Evolutionary conservation across 345 rosid genomes (phyloP).

Genomic region (Aquilaria sinensis): DNA sequence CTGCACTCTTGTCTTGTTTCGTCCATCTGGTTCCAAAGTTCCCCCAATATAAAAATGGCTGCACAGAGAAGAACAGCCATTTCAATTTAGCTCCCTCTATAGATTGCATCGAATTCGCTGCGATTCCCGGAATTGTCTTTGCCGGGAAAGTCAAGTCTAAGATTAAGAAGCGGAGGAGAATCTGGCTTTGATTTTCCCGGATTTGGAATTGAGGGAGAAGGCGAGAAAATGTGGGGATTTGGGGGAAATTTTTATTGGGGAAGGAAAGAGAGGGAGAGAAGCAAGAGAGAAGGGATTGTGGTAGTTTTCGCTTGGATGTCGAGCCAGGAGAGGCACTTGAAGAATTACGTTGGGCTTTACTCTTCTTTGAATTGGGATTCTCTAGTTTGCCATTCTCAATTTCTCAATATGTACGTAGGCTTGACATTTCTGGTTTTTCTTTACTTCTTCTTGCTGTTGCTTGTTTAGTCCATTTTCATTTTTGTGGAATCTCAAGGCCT

Average conservation of each 20-base stretch:
- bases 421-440: neutral
- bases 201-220: slow-evolving; percentile 11
- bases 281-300: slow-evolving; percentile 52
- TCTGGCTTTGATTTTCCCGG: neutral
- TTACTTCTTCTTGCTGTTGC: neutral
- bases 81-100: slow-evolving; percentile 1
- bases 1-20: no score
- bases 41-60: no score
- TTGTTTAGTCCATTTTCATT: neutral
- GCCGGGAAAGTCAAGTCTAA: neutral
- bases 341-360: slow-evolving; percentile 58
- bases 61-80: no score
- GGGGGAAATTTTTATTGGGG: slow-evolving; percentile 85
- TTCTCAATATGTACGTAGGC: slow-evolving; percentile 76
- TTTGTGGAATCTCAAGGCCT: no score
- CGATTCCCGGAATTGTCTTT: neutral
- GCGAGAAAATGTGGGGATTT: slow-evolving; percentile 61
- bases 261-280: slow-evolving; percentile 30
- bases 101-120: slow-evolving; percentile 14
- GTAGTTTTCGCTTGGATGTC: slow-evolving; percentile 92
- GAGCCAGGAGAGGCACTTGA: slow-evolving; percentile 66
- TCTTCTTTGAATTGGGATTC: slow-evolving; percentile 71
- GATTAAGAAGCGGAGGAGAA: neutral
- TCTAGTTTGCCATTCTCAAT: slow-evolving; percentile 80
- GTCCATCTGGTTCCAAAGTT: no score